Conservation (phyloP, 2,329 filamentous ascomycete species). For the Diplodia mutila region DNA sequence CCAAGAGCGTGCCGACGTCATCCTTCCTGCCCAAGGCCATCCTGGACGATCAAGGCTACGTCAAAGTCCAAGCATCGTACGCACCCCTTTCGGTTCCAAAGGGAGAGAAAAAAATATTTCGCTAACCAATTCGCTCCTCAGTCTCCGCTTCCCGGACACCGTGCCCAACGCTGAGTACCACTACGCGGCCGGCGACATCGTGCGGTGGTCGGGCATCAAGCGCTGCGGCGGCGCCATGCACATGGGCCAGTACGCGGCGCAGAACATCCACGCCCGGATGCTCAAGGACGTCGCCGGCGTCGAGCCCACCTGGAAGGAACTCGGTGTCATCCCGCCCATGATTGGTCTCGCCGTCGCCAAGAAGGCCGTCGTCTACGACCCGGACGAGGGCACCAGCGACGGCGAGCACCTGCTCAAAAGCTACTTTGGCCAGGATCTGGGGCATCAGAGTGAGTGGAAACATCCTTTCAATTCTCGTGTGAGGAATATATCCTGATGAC, state of each 20-base stretch:
- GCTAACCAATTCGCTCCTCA: neutral
- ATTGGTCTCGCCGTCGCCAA: conserved; percentile 74
- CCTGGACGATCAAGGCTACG: conserved; percentile 66
- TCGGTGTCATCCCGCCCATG: conserved; percentile 52
- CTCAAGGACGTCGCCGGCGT: conserved; percentile 31
- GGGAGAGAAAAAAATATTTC: neutral
- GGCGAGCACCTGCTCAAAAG: conserved; percentile 66
- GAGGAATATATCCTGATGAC: neutral
- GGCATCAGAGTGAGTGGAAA: conserved; percentile 56
- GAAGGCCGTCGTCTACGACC: conserved; percentile 67
- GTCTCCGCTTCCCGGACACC: neutral
- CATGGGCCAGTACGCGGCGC: conserved; percentile 67
- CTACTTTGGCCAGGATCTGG: conserved; percentile 72
- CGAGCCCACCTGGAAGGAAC: neutral
- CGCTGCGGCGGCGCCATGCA: conserved; percentile 77
- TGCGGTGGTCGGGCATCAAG: conserved; percentile 76
- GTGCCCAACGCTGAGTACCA: conserved; percentile 60
- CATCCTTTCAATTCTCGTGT: no score
- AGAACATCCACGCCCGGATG: conserved; percentile 54
- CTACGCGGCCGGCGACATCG: conserved; percentile 72
- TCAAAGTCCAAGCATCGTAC: conserved; percentile 63
- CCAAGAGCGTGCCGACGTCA: conserved; percentile 64
- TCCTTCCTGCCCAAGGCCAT: conserved; percentile 62
- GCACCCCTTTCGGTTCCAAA: neutral
- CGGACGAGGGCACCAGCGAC: conserved; percentile 58